Evolutionary conservation across 345 rosid species (phyloP).

Genomic region (Eucalyptus polyanthemos): DNA sequence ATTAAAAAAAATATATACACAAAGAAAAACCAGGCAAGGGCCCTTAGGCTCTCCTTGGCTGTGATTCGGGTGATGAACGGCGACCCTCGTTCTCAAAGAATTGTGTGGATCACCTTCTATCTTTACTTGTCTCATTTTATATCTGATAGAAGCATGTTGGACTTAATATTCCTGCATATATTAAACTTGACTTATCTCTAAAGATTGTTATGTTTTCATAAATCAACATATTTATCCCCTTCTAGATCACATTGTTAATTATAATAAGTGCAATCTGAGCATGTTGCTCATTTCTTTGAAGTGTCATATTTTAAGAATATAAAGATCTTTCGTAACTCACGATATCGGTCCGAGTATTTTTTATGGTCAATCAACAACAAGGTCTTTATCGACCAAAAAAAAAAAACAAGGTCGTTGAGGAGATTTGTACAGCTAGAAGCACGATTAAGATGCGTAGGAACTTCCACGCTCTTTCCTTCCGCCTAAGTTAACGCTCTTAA

Average conservation of each 20-base stretch:
- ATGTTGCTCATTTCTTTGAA: neutral
- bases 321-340: neutral
- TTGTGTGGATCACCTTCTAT: too few species aligned
- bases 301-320: neutral
- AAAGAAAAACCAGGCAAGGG: accelerated
- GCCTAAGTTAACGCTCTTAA: too few species aligned
- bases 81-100: accelerated
- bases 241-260: too few species aligned
- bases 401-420: neutral
- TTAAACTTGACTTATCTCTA: neutral
- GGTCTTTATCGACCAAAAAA: neutral
- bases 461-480: too few species aligned
- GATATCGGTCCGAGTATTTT: too few species aligned
- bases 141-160: too few species aligned
- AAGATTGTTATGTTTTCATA: neutral
- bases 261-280: too few species aligned
- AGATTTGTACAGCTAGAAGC: neutral
- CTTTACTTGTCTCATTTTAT: neutral
- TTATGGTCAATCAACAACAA: neutral
- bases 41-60: too few species aligned
- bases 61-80: too few species aligned
- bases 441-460: neutral
- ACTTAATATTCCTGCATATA: neutral
- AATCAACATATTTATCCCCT: too few species aligned
- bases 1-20: too few species aligned